phyloP scores from a whole-genome alignment of 2,329 filamentous ascomycete genomes.

The Phoma sp. region DNA sequence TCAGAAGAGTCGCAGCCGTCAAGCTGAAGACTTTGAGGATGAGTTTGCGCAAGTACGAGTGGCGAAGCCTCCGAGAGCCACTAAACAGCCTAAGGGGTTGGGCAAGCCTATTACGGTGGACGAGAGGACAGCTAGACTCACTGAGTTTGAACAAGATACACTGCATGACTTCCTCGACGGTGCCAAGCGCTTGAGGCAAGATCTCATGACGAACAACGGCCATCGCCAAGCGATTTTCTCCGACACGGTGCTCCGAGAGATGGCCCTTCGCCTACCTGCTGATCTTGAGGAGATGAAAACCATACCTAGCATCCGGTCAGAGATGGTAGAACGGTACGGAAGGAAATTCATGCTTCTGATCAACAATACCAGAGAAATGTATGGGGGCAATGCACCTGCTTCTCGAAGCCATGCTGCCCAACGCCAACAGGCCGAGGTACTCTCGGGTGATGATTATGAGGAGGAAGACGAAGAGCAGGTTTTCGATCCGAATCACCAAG shows the following conservation, averaged over 20 bases:
- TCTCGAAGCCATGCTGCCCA: conserved; percentile 22
- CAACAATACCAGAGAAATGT: conserved; percentile 38
- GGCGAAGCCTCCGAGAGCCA: conserved; percentile 43
- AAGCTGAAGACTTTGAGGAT: conserved; percentile 45
- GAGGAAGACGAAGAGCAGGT: conserved; percentile 47
- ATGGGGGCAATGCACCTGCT: conserved; percentile 23
- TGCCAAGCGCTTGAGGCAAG: conserved; percentile 66
- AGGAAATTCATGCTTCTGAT: conserved; percentile 66
- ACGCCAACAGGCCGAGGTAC: conserved; percentile 27
- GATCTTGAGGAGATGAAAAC: conserved; percentile 66
- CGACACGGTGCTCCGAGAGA: conserved; percentile 72
- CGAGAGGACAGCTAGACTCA: conserved; percentile 59
- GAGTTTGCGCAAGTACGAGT: conserved; percentile 54
- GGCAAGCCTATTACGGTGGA: conserved; percentile 67
- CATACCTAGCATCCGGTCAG: conserved; percentile 68
- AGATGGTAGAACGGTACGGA: conserved; percentile 69
- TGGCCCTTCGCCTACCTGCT: conserved; percentile 73
- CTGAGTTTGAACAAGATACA: conserved; percentile 66
- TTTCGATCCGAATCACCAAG: conserved; percentile 58
- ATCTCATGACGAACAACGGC: conserved; percentile 65
- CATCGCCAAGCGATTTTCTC: conserved; percentile 69
- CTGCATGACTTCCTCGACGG: conserved; percentile 69
- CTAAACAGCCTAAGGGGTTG: conserved; percentile 49
- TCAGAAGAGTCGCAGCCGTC: conserved; percentile 42
- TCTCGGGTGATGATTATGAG: conserved; percentile 47